phyloP scores from a whole-genome alignment of 106 monocot genomes.

The Acanthochlamys bracteata region DNA sequence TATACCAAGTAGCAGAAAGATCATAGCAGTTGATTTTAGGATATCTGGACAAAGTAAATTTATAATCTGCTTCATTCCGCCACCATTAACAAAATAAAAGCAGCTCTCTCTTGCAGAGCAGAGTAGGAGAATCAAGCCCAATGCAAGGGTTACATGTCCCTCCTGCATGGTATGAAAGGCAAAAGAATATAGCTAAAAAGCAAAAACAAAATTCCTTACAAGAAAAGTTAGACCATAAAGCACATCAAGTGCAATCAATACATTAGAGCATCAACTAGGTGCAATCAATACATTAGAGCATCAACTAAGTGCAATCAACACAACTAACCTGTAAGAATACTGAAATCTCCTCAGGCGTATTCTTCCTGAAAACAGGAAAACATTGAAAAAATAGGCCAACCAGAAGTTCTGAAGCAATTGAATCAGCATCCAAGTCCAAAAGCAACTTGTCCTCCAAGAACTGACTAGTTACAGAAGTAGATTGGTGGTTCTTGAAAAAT shows the following conservation, averaged over 20 bases:
- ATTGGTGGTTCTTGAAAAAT: slow-evolving; percentile 28
- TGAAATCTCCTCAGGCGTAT: slow-evolving; percentile 17
- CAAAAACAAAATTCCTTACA: no score
- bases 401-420: slow-evolving; percentile 37
- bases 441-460: slow-evolving; percentile 17
- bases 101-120: slow-evolving; percentile 79
- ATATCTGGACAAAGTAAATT: slow-evolving; percentile 34
- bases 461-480: slow-evolving; percentile 6
- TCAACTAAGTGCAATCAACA: no score
- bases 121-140: slow-evolving; percentile 53
- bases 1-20: slow-evolving; percentile 54
- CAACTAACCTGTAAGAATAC: no score
- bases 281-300: no score
- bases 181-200: neutral
- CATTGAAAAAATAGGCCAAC: slow-evolving; percentile 47
- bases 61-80: slow-evolving; percentile 73
- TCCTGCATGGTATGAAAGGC: slow-evolving; percentile 31
- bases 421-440: slow-evolving; percentile 18
- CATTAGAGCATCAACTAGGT: neutral
- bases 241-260: no score
- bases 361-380: slow-evolving; percentile 35
- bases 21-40: slow-evolving; percentile 36
- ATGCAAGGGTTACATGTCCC: slow-evolving; percentile 32
- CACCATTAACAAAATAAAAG: slow-evolving; percentile 54
- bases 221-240: no score